Evolutionary conservation across 108 stramenopile species (phyloP).

Genomic region (Cyclotella baltica): DNA sequence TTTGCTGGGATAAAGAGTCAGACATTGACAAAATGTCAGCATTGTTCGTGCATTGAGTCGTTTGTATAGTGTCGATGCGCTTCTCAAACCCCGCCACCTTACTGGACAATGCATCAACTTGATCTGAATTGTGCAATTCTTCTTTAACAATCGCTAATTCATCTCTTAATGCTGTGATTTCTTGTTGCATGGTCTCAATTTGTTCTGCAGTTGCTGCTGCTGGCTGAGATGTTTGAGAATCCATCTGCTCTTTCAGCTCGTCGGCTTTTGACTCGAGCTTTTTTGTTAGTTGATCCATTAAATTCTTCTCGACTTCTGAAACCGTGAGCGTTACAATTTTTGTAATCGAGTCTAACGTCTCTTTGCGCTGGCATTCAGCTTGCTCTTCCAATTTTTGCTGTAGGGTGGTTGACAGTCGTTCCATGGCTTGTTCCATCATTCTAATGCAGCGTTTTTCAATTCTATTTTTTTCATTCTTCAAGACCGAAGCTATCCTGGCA

Average conservation of each 20-base stretch:
- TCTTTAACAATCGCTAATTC: not conserved
- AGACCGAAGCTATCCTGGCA: too few species aligned
- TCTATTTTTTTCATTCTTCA: not conserved
- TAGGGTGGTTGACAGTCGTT: not conserved
- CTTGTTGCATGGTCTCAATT: not conserved
- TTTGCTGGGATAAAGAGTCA: conserved; percentile 5
- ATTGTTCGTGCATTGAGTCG: not conserved
- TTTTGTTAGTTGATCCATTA: not conserved
- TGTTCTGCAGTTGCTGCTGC: not conserved
- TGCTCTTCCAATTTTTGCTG: not conserved
- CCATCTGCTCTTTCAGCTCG: not conserved
- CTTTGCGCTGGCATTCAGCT: not conserved
- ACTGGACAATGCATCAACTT: not conserved
- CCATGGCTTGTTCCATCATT: not conserved
- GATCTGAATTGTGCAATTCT: not conserved
- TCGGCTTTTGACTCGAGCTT: not conserved
- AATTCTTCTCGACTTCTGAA: not conserved
- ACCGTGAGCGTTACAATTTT: not conserved
- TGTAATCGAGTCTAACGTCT: not conserved
- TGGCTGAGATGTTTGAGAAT: not conserved
- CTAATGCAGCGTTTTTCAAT: not conserved
- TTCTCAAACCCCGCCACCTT: not conserved
- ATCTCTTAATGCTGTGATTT: not conserved
- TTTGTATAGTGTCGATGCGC: not conserved
- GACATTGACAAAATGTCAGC: not conserved